phyloP scores from a whole-genome alignment of 805 yeast species.

The Ogataea nakhonphanomensis region DNA sequence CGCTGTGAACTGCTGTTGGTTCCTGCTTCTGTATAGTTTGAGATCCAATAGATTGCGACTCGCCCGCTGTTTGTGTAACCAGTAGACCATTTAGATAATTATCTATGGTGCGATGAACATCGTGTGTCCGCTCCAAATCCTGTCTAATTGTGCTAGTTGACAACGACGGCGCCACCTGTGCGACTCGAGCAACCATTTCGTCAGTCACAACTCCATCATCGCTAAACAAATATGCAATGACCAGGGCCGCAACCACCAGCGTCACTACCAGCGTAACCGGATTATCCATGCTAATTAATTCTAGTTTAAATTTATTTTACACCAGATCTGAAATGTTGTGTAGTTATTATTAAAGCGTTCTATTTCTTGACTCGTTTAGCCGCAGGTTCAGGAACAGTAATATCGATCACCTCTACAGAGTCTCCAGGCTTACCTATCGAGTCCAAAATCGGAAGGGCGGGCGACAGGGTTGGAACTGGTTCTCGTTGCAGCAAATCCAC shows the following conservation, averaged over 20 bases:
- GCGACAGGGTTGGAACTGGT: too few relatives aligned
- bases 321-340: too few relatives aligned
- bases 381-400: conserved; percentile 2
- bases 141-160: conserved; percentile 65
- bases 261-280: conserved; percentile 52
- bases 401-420: conserved; percentile 9
- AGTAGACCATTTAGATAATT: conserved; percentile 46
- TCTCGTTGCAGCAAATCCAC: conserved; percentile 1
- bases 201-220: conserved; percentile 41
- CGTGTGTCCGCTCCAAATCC: conserved; percentile 74
- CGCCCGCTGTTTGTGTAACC: not conserved
- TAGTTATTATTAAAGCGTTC: not conserved
- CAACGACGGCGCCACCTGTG: conserved; percentile 73
- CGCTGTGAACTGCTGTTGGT: conserved; percentile 17
- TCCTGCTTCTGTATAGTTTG: not conserved
- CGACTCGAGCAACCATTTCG: conserved; percentile 83
- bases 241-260: conserved; percentile 50
- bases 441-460: not conserved
- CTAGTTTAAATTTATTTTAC: conserved; percentile 1
- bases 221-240: conserved; percentile 51
- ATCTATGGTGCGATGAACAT: conserved; percentile 78
- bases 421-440: conserved; percentile 8
- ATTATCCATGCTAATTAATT: conserved; percentile 15
- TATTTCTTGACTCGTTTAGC: conserved; percentile 2
- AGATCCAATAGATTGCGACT: not conserved